Conservation (phyloP, 495 filamentous ascomycete genomes). For the Penicillium macrosclerotiorum region DNA sequence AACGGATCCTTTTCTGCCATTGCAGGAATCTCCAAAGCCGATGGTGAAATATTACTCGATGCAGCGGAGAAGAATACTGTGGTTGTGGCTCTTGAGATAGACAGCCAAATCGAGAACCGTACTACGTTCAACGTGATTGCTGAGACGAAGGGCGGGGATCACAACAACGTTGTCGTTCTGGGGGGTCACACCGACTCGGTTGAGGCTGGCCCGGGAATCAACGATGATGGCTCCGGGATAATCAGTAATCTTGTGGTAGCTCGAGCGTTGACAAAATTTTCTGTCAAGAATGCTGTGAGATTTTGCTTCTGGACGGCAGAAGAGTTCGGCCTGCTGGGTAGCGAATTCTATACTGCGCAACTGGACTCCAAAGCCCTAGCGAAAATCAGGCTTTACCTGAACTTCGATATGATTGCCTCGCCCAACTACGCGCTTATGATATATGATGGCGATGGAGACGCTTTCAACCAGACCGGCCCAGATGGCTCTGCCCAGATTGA, state of each 20-base stretch:
- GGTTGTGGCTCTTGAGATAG: conserved; percentile 26
- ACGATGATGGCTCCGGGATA: conserved; percentile 66
- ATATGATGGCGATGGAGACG: conserved; percentile 68
- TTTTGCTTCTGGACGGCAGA: conserved; percentile 71
- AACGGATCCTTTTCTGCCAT: conserved; percentile 50
- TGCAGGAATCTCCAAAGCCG: conserved; percentile 50
- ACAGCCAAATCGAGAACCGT: conserved; percentile 44
- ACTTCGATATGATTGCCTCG: conserved; percentile 77
- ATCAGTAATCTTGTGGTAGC: conserved; percentile 65
- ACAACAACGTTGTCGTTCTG: conserved; percentile 59
- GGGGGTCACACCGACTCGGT: conserved; percentile 73
- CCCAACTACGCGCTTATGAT: conserved; percentile 68
- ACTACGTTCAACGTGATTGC: conserved; percentile 67
- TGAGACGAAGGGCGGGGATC: conserved; percentile 62
- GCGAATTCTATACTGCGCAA: conserved; percentile 55
- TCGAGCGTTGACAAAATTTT: conserved; percentile 54
- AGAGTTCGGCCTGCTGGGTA: conserved; percentile 64
- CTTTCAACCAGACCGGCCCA: conserved; percentile 62
- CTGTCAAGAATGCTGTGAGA: conserved; percentile 64
- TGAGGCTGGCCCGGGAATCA: conserved; percentile 59
- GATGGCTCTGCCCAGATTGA: conserved; percentile 63
- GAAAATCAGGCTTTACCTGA: conserved; percentile 66
- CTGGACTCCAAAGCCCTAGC: conserved; percentile 46
- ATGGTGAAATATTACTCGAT: conserved; percentile 48
- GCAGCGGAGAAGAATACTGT: conserved; percentile 34